Evolutionary conservation across 1,284 basidiomycete genomes (phyloP).

Genomic region (Neotropicomus parvogracilis): DNA sequence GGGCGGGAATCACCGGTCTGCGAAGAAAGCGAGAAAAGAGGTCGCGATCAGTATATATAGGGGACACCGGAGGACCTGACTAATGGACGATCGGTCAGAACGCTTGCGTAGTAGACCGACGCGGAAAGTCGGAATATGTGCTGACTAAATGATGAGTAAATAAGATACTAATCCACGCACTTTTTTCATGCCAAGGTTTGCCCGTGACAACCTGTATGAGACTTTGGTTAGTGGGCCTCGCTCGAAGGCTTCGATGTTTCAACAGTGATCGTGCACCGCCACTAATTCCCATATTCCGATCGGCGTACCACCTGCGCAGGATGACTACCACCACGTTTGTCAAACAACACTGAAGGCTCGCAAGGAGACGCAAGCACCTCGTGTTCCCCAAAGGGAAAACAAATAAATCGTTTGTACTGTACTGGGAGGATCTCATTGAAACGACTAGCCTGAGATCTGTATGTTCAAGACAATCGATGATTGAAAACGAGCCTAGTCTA

Average conservation of each 20-base stretch:
- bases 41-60: conserved; percentile 5
- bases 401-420: background rate
- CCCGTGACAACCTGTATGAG: too few species aligned
- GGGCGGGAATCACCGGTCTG: background rate
- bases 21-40: background rate
- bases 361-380: too few species aligned
- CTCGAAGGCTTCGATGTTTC: too few species aligned
- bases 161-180: too few species aligned
- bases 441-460: background rate
- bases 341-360: too few species aligned
- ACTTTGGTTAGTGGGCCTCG: too few species aligned
- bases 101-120: conserved; percentile 2
- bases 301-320: too few species aligned
- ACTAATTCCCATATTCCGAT: background rate
- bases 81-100: conserved; percentile 5
- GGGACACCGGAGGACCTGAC: conserved; percentile 8
- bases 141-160: background rate
- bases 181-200: too few species aligned
- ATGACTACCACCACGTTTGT: too few species aligned
- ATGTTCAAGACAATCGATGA: conserved; percentile 2
- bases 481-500: conserved; percentile 10
- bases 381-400: background rate
- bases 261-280: background rate
- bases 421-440: background rate
- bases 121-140: background rate